These are phyloP conservation scores for Spergularia azorica DNA, from an alignment of 179 eudicot species.

Conservation along the genomic window DNA sequence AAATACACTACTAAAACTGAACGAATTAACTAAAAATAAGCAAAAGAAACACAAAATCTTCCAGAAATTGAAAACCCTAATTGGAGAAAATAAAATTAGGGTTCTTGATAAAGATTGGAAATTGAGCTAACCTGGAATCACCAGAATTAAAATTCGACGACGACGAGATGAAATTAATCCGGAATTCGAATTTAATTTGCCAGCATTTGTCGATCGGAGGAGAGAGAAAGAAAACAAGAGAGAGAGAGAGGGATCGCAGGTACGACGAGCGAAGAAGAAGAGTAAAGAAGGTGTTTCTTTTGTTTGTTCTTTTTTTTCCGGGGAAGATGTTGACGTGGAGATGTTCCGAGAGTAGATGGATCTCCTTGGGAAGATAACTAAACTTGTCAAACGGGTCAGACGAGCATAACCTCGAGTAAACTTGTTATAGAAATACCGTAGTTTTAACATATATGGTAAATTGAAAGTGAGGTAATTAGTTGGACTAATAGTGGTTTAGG, in stretches of 20 bases:
- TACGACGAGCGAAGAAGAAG: conserved; percentile 16
- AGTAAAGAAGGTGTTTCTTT: too few species aligned
- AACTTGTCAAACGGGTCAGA: too few species aligned
- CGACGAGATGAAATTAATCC: neutral
- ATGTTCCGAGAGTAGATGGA: too few species aligned
- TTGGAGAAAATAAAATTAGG: conserved; percentile 21
- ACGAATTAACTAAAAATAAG: conserved; percentile 8
- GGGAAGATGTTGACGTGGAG: too few species aligned
- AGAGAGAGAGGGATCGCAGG: conserved; percentile 21
- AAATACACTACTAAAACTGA: neutral
- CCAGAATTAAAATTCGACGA: conserved; percentile 1
- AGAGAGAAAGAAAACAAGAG: conserved; percentile 6
- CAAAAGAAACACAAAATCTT: conserved; percentile 3
- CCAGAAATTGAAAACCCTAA: conserved; percentile 31
- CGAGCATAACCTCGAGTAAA: too few species aligned
- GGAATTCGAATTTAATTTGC: neutral
- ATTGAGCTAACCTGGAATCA: conserved; percentile 18
- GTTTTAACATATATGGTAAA: too few species aligned
- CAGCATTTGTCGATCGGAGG: conserved; percentile 35
- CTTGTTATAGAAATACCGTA: too few species aligned
- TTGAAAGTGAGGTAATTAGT: too few species aligned
- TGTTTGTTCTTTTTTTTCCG: too few species aligned
- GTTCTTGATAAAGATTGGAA: conserved; percentile 16
- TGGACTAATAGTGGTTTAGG: too few species aligned
- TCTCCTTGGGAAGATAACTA: too few species aligned